These are phyloP conservation scores for Edaphochlamys debaryana DNA, from an alignment of 139 green algal species.

Conservation along the genomic window DNA sequence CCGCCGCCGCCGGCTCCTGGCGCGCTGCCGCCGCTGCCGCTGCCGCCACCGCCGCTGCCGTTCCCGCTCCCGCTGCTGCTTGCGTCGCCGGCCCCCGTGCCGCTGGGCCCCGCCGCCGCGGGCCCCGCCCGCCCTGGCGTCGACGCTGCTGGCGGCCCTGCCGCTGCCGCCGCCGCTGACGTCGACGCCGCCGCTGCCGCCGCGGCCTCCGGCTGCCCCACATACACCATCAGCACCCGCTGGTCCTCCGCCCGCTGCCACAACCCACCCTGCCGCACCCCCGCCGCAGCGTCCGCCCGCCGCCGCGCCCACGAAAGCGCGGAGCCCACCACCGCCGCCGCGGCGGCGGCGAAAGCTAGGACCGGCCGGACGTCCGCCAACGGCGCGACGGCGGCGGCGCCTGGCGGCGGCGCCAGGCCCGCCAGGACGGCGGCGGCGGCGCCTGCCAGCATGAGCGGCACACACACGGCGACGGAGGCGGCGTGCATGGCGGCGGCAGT, in stretches of 20 bases:
- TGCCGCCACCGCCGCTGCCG: not conserved
- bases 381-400: not conserved
- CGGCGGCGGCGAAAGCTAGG: not conserved
- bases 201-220: not conserved
- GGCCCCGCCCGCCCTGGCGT: too few relatives aligned
- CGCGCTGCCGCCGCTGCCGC: not conserved
- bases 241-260: not conserved
- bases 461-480: conserved; percentile 12
- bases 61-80: not conserved
- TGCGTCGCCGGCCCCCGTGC: too few relatives aligned
- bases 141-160: not conserved
- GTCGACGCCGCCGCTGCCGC: not conserved
- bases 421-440: conserved; percentile 1
- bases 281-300: not conserved
- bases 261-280: not conserved
- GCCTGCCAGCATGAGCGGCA: conserved; percentile 31
- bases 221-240: conserved; percentile 24
- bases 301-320: not conserved
- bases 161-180: not conserved
- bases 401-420: conserved; percentile 19
- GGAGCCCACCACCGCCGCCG: not conserved
- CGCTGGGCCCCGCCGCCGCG: not conserved
- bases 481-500: conserved; percentile 25
- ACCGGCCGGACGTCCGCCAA: conserved; percentile 14
- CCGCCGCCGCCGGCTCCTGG: not conserved